These are phyloP conservation scores for Biscutella auriculata DNA, from an alignment of 441 rosid species.

Conservation along the genomic window DNA sequence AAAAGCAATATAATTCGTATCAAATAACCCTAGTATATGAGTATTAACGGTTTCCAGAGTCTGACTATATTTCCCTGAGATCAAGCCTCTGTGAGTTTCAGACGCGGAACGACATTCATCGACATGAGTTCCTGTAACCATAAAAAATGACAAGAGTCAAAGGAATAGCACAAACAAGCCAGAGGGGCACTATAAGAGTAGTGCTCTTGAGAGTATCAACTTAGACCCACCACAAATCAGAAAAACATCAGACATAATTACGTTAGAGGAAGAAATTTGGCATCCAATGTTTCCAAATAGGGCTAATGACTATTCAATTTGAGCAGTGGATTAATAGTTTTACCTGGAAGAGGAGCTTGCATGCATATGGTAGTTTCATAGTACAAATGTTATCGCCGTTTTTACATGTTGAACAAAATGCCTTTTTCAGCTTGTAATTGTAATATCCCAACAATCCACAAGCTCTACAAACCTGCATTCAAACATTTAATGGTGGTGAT, in stretches of 20 bases:
- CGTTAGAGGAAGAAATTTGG: too few relatives aligned
- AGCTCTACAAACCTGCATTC: slow-evolving; percentile 62
- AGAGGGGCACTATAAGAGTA: not conserved
- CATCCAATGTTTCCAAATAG: not conserved
- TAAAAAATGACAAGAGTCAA: not conserved
- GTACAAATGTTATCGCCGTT: slow-evolving; percentile 71
- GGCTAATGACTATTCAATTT: not conserved
- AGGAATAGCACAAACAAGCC: not conserved
- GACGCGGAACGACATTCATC: slow-evolving; percentile 72
- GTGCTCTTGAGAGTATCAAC: not conserved
- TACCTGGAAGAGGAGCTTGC: slow-evolving; percentile 91
- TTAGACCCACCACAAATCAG: not conserved
- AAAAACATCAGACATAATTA: too few relatives aligned
- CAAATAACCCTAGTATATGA: too few relatives aligned
- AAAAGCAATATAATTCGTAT: too few relatives aligned
- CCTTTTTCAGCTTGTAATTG: slow-evolving; percentile 65
- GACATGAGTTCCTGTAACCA: slow-evolving; percentile 68
- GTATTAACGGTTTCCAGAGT: not conserved
- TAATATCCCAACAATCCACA: slow-evolving; percentile 89
- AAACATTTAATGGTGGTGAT: not conserved
- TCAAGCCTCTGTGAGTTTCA: slow-evolving; percentile 50
- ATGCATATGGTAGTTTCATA: slow-evolving; percentile 82
- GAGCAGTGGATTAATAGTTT: not conserved
- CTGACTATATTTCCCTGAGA: not conserved
- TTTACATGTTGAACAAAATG: slow-evolving; percentile 72